Conservation (phyloP, 2,329 filamentous ascomycete species). For the Waltergamsia citrina region DNA sequence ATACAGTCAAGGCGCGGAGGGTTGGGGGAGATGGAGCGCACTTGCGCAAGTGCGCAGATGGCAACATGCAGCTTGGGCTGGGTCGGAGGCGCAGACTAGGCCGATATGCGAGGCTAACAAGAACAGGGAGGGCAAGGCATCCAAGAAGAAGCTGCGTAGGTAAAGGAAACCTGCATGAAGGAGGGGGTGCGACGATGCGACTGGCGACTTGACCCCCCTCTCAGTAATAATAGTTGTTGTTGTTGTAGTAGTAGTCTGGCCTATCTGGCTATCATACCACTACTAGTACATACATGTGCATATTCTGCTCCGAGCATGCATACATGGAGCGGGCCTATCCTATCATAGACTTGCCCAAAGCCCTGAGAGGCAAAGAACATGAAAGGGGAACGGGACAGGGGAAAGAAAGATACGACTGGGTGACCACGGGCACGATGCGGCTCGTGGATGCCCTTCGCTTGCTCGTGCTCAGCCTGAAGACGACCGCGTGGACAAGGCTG, state of each 20-base stretch:
- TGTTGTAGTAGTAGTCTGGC: no score
- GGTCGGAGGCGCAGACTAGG: conserved; percentile 3
- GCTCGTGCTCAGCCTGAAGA: conserved; percentile 2
- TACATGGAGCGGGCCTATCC: no score
- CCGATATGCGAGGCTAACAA: conserved; percentile 6
- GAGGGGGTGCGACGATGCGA: not conserved
- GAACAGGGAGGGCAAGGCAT: conserved; percentile 2
- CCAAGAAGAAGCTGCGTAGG: conserved; percentile 1
- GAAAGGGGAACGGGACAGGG: not conserved
- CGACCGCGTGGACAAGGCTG: conserved; percentile 4
- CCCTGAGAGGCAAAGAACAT: not conserved
- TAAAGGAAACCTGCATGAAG: not conserved
- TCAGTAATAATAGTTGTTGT: no score
- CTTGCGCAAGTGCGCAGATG: no score
- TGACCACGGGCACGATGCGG: not conserved
- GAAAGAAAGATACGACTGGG: not conserved
- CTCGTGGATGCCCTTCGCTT: not conserved
- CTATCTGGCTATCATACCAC: no score
- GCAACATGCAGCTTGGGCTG: no score
- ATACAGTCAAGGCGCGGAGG: no score
- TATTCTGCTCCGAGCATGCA: no score
- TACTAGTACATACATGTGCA: no score
- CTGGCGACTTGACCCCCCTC: no score
- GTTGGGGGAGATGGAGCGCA: no score
- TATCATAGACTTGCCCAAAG: no score